phyloP scores from a whole-genome alignment of 2,329 filamentous ascomycete species.

The Ploettnerulaceae sp. region DNA sequence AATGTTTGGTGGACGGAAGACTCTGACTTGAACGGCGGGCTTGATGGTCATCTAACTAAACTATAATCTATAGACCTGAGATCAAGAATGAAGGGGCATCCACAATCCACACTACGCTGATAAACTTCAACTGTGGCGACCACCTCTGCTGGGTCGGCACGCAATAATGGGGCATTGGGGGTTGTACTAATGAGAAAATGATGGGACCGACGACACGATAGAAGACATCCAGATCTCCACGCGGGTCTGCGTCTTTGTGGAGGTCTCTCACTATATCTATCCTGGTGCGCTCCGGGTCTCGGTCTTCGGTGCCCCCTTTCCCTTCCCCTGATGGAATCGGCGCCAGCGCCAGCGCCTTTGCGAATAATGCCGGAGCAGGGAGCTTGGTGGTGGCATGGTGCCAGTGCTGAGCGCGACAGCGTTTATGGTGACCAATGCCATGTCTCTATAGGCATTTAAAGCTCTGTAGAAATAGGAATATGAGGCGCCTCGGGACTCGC shows the following conservation, averaged over 20 bases:
- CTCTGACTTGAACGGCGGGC: conserved; percentile 41
- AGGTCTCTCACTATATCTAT: conserved; percentile 12
- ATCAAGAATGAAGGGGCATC: conserved; percentile 55
- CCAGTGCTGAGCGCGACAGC: too few species aligned
- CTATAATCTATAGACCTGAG: too few species aligned
- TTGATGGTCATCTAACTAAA: too few species aligned
- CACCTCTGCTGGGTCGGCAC: conserved; percentile 52
- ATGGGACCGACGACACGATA: conserved; percentile 10
- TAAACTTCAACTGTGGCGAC: conserved; percentile 43
- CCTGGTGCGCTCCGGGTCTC: conserved; percentile 11
- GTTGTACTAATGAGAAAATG: conserved; percentile 36
- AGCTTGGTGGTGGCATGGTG: conserved; percentile 13
- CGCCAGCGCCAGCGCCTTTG: conserved; percentile 10
- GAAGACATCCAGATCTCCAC: conserved; percentile 10
- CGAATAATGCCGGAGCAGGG: conserved; percentile 11
- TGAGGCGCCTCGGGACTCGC: too few species aligned
- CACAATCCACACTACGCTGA: conserved; percentile 46
- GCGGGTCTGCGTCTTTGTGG: conserved; percentile 21
- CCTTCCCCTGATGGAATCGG: too few species aligned
- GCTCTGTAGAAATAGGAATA: too few species aligned
- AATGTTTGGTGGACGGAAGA: conserved; percentile 50
- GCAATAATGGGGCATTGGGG: too few species aligned
- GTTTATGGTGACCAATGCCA: too few species aligned
- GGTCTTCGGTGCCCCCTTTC: neutral
- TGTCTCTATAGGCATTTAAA: too few species aligned